Conservation (phyloP, 331 rosid species). For the Spiraea crenata region DNA sequence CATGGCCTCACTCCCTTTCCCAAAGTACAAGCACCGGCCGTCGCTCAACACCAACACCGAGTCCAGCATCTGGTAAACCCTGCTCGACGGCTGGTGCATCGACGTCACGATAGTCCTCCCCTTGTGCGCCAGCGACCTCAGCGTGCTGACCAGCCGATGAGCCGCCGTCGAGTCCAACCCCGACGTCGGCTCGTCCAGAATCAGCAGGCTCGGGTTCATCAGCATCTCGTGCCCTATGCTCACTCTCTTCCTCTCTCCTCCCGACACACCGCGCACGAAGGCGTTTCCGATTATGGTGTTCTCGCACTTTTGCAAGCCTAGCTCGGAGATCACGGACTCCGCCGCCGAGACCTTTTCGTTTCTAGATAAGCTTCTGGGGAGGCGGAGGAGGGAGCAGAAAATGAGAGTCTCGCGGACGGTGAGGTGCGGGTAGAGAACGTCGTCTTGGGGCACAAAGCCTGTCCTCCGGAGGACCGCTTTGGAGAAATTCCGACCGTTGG, state of each 20-base stretch:
- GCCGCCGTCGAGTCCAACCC: conserved; percentile 91
- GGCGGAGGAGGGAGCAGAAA: conserved; percentile 82
- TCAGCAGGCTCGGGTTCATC: conserved; percentile 61
- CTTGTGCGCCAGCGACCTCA: conserved; percentile 57
- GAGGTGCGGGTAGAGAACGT: conserved; percentile 73
- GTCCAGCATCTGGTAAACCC: conserved; percentile 73
- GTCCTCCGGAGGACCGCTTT: conserved; percentile 56
- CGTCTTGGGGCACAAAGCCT: conserved; percentile 84
- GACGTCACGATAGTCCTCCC: conserved; percentile 82
- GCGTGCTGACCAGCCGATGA: conserved; percentile 49
- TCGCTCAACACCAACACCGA: conserved; percentile 61
- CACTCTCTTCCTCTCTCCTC: conserved; percentile 88
- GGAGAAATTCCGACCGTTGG: conserved; percentile 47
- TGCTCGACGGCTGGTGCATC: conserved; percentile 89
- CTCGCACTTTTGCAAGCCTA: conserved; percentile 66
- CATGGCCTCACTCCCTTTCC: conserved; percentile 62
- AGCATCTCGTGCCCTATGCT: conserved; percentile 88
- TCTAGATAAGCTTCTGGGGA: conserved; percentile 35
- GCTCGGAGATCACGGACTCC: conserved; percentile 61
- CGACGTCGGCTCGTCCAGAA: conserved; percentile 87
- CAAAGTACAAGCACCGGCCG: conserved; percentile 65
- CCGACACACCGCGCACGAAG: conserved; percentile 80
- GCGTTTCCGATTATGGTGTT: conserved; percentile 74
- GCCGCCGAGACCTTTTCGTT: conserved; percentile 44
- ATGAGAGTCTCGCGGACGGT: conserved; percentile 75